These are phyloP conservation scores for Naegleria fowleri DNA, from an alignment of 208 protist species.

Conservation along the genomic window DNA sequence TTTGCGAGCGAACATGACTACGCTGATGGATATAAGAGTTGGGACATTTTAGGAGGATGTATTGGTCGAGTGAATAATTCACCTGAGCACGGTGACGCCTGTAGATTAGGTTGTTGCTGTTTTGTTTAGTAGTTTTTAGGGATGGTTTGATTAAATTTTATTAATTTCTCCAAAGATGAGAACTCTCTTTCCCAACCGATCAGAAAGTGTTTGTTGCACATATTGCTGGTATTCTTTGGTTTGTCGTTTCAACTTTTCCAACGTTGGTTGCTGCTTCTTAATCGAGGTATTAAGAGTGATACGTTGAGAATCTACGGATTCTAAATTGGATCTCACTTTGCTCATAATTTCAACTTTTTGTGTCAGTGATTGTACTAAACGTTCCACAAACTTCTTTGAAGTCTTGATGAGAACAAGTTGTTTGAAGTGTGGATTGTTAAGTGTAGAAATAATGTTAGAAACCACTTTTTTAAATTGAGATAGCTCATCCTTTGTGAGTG, in stretches of 20 bases:
- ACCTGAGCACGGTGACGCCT: background rate
- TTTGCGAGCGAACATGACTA: background rate
- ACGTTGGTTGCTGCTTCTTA: background rate
- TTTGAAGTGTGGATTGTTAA: background rate
- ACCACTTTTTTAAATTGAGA: background rate
- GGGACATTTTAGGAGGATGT: conserved; percentile 19
- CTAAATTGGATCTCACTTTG: background rate
- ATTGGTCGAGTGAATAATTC: background rate
- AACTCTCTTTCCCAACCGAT: background rate
- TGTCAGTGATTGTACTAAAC: background rate
- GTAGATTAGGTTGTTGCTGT: background rate
- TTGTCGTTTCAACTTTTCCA: background rate
- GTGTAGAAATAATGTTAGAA: background rate
- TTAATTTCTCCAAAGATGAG: conserved; percentile 3
- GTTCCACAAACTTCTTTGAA: conserved; percentile 13
- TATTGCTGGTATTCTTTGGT: background rate
- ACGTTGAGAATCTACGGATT: background rate
- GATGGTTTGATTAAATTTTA: background rate
- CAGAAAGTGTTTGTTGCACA: background rate
- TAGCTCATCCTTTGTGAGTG: background rate
- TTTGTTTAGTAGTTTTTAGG: conserved; percentile 11
- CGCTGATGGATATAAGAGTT: background rate
- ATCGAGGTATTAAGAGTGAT: background rate
- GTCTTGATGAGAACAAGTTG: background rate
- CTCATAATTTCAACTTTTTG: conserved; percentile 1